Conservation (phyloP, 202 grass and related monocot species). For the Setaria italica region DNA sequence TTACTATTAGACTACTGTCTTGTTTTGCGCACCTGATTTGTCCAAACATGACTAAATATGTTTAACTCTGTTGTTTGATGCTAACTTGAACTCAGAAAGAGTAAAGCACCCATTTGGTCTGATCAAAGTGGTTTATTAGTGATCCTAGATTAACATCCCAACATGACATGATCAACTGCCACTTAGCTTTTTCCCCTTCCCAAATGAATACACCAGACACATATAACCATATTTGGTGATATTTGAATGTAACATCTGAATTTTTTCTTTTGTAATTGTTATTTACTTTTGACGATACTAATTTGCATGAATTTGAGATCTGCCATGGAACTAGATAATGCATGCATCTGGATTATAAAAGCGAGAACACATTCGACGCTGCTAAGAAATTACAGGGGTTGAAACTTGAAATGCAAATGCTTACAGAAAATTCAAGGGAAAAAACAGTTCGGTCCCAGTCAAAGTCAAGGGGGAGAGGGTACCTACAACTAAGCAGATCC, state of each 20-base stretch:
- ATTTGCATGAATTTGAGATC: slow-evolving; percentile 43
- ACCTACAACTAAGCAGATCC: slow-evolving; percentile 54
- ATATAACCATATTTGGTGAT: slow-evolving; percentile 37
- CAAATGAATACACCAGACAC: slow-evolving; percentile 37
- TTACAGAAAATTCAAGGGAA: slow-evolving; percentile 48
- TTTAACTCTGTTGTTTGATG: slow-evolving; percentile 34
- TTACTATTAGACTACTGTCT: slow-evolving; percentile 16
- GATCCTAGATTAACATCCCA: slow-evolving; percentile 31
- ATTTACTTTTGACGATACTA: slow-evolving; percentile 34
- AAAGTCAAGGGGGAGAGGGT: slow-evolving; percentile 66
- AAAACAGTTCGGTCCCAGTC: slow-evolving; percentile 54
- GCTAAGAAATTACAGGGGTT: slow-evolving; percentile 44
- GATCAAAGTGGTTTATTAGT: slow-evolving; percentile 27
- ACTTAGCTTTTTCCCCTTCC: slow-evolving; percentile 35
- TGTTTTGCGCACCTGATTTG: slow-evolving; percentile 39
- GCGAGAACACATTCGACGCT: slow-evolving; percentile 12
- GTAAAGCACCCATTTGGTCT: slow-evolving; percentile 32
- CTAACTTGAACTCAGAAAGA: slow-evolving; percentile 41
- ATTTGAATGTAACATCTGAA: slow-evolving; percentile 45
- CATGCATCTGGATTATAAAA: slow-evolving; percentile 33
- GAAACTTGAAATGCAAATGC: slow-evolving; percentile 41
- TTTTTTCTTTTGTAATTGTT: slow-evolving; percentile 41
- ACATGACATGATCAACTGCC: slow-evolving; percentile 38
- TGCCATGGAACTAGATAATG: slow-evolving; percentile 28
- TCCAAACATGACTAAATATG: slow-evolving; percentile 28